phyloP scores from a whole-genome alignment of 495 filamentous ascomycete genomes.

The Aspergillus biplanus region DNA sequence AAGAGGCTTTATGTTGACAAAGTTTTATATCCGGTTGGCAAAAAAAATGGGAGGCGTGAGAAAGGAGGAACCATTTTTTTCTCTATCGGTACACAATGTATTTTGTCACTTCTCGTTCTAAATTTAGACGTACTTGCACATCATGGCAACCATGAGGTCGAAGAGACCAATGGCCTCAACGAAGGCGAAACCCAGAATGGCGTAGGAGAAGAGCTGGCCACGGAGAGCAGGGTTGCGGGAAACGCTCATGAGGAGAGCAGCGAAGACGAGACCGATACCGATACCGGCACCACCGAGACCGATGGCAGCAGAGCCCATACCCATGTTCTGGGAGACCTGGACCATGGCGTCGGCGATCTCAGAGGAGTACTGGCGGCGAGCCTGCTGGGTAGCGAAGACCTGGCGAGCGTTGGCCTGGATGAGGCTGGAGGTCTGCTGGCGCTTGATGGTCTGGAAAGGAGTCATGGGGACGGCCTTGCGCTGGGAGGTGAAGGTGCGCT shows the following conservation, averaged over 20 bases:
- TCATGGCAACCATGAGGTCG: slow-evolving; percentile 91
- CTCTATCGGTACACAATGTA: slow-evolving; percentile 11
- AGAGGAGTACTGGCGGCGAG: slow-evolving; percentile 74
- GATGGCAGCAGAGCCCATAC: slow-evolving; percentile 84
- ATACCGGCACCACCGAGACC: slow-evolving; percentile 90
- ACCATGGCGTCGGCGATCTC: slow-evolving; percentile 85
- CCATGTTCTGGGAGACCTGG: slow-evolving; percentile 83
- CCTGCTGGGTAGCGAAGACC: slow-evolving; percentile 61
- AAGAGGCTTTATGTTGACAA: neutral
- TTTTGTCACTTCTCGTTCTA: slow-evolving; percentile 15
- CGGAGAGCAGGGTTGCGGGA: slow-evolving; percentile 89
- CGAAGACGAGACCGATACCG: slow-evolving; percentile 92
- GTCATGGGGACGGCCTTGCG: slow-evolving; percentile 42
- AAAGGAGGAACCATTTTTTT: slow-evolving; percentile 7
- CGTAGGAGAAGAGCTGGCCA: slow-evolving; percentile 90
- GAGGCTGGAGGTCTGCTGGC: slow-evolving; percentile 63
- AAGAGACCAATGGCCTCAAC: slow-evolving; percentile 92
- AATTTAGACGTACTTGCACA: slow-evolving; percentile 69
- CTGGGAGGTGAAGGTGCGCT: slow-evolving; percentile 66
- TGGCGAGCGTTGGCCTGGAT: slow-evolving; percentile 66
- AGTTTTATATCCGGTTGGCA: slow-evolving; percentile 9
- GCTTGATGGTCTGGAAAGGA: slow-evolving; percentile 64
- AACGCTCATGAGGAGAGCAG: slow-evolving; percentile 77
- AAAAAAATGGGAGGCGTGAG: slow-evolving; percentile 3
- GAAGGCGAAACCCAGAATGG: slow-evolving; percentile 93